phyloP scores from a whole-genome alignment of 305 asterid genomes.

The Solanum hybrid region DNA sequence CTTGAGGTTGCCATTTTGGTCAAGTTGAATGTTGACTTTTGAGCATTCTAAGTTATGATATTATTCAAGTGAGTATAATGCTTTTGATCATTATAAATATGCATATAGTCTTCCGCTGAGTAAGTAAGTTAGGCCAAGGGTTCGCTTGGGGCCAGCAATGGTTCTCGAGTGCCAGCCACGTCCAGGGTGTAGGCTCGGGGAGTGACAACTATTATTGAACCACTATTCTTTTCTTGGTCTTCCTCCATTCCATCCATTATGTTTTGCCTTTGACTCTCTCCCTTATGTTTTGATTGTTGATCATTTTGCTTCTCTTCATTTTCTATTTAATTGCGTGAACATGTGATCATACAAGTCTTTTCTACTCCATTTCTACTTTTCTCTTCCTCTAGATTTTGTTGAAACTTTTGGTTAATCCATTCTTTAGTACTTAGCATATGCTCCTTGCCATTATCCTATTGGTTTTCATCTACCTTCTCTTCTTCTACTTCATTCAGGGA shows the following conservation, averaged over 20 bases:
- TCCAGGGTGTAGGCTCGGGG: no score
- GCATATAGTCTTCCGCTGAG: no score
- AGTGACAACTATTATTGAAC: not conserved
- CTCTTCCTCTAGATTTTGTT: not conserved
- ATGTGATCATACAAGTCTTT: not conserved
- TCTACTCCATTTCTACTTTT: not conserved
- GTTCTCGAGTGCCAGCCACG: no score
- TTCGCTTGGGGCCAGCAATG: no score
- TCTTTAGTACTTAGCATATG: not conserved
- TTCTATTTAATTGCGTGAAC: not conserved
- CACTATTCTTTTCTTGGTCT: not conserved
- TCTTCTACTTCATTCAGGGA: not conserved
- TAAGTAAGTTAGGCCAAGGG: no score
- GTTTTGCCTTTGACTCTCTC: not conserved
- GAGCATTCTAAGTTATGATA: no score
- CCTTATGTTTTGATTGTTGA: not conserved
- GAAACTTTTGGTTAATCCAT: not conserved
- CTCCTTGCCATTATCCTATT: not conserved
- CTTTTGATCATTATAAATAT: no score
- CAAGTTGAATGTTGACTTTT: no score
- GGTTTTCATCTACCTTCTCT: not conserved
- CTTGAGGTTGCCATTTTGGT: no score
- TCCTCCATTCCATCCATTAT: not conserved
- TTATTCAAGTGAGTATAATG: no score
- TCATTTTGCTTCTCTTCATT: not conserved